phyloP scores from a whole-genome alignment of 1,139 yeast species.

The Lodderomyces margitis region DNA sequence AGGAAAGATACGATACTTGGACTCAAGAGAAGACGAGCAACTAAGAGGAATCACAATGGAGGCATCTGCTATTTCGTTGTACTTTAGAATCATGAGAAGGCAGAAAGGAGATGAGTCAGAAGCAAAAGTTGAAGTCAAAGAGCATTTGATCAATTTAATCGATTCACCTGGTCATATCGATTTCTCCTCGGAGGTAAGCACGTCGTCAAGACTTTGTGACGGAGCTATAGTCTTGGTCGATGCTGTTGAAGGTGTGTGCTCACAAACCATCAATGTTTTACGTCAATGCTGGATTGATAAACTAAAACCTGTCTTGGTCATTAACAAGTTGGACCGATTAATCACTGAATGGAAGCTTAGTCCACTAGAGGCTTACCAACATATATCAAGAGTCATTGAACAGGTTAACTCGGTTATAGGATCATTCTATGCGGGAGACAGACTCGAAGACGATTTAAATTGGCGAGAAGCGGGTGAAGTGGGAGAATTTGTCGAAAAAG shows the following conservation, averaged over 20 bases:
- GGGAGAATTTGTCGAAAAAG: slow-evolving; percentile 68
- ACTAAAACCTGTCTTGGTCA: slow-evolving; percentile 82
- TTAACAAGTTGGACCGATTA: slow-evolving; percentile 89
- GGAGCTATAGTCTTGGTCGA: slow-evolving; percentile 95
- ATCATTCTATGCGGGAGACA: slow-evolving; percentile 86
- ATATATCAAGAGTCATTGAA: slow-evolving; percentile 74
- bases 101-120: slow-evolving; percentile 14
- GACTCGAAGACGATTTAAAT: slow-evolving; percentile 84
- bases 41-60: slow-evolving; percentile 97
- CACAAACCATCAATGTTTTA: slow-evolving; percentile 91
- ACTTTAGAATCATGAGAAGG: slow-evolving; percentile 61
- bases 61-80: slow-evolving; percentile 85
- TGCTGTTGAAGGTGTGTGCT: slow-evolving; percentile 97
- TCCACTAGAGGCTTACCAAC: slow-evolving; percentile 83
- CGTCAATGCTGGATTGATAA: slow-evolving; percentile 96
- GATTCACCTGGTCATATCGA: slow-evolving; percentile 99
- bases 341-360: slow-evolving; percentile 78
- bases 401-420: slow-evolving; percentile 96
- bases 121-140: slow-evolving; percentile 51
- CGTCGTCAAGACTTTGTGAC: slow-evolving; percentile 93
- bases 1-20: slow-evolving; percentile 89
- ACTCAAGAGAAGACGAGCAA: slow-evolving; percentile 95
- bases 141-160: slow-evolving; percentile 84
- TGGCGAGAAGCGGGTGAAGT: slow-evolving; percentile 69
- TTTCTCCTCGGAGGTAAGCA: slow-evolving; percentile 92